A percentile compares a stretch with the other conserved stretches of the same genome.
These are phyloP conservation scores for Penicillium malachiteum DNA, from an alignment of 495 filamentous ascomycete species.

Conservation along the genomic window DNA sequence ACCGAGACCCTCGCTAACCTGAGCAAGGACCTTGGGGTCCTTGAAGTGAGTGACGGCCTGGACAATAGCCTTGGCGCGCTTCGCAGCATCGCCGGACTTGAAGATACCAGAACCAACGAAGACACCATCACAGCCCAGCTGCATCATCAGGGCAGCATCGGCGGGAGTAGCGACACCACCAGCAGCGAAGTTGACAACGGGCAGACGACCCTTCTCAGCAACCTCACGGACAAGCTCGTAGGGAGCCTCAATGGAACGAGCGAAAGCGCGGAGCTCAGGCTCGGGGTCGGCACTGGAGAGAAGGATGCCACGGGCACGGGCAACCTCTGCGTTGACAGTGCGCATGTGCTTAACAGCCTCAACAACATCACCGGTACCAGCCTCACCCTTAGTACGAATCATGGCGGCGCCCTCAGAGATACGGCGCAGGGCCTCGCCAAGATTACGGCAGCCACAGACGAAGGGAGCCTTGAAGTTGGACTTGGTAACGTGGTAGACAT, in stretches of 20 bases:
- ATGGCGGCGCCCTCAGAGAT: conserved; percentile 95
- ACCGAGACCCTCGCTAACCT: conserved; percentile 82
- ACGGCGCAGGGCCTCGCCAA: conserved; percentile 88
- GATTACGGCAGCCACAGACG: conserved; percentile 94
- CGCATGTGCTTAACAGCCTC: conserved; percentile 97
- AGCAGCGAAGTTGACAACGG: conserved; percentile 98
- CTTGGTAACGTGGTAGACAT: conserved; percentile 90
- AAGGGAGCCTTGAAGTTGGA: conserved; percentile 80
- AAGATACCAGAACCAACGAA: conserved; percentile 98
- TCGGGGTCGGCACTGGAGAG: conserved; percentile 60
- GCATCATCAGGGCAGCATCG: conserved; percentile 99
- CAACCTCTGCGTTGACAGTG: conserved; percentile 81
- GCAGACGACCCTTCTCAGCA: conserved; percentile 81
- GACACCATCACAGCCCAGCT: conserved; percentile 95
- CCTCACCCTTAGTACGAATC: conserved; percentile 98
- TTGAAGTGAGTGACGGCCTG: conserved; percentile 88
- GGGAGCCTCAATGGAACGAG: conserved; percentile 76
- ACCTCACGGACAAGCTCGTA: conserved; percentile 80
- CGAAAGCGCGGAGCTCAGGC: conserved; percentile 71
- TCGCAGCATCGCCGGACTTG: conserved; percentile 85
- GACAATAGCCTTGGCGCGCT: conserved; percentile 90
- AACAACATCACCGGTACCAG: conserved; percentile 96
- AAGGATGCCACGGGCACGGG: conserved; percentile 64
- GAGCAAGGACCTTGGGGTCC: conserved; percentile 81
- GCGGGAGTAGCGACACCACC: conserved; percentile 95